Base-by-base conservation (phyloP, 2,329 filamentous ascomycete genomes). In the Calonectria fujianensis region DNA sequence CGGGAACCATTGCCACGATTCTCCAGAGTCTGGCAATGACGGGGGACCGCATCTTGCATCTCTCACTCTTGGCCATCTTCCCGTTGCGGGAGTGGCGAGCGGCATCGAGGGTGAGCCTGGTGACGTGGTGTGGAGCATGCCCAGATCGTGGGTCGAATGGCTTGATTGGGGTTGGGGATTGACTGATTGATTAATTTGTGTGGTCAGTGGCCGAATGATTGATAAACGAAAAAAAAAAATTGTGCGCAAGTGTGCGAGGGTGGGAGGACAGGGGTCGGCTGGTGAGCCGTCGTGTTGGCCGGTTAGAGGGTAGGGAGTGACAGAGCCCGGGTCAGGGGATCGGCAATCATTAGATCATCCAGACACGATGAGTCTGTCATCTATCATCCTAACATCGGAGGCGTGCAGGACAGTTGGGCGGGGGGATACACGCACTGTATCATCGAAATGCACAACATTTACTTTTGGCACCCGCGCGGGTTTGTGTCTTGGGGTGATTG, bases 201-300 rank as follows among this genome's bases (percentile, higher is more conserved):
- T 37, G 24, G 45, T 63, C 29, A 69, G 71, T 69, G 71, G 65
- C 37, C 77, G 72, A 32, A 69, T 74, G 78, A 79, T 79, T 78
- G 78, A 80, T 78, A 80, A 77, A 76, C 37, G 52, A 59, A 69
- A 72, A 37, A 52, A 64, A 24, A 63, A n/a, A 6, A 41, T 50
- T 66, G 63, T 69, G 65, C 24, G 65, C n/a, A 37, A 13, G 54
- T 6, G 67, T 61, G 51, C 39, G 51, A 69, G 45, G 45, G 39
- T 61, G 67, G 29, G 39, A 51, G 39, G n/a, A 45, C 37, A 37
- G 45, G 61, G 59, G 59, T 65, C 48, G 48, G 57, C n/a, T 52
- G 57, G 57, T 61, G 57, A 31, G 54, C 35, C 64, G 37, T 72
- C 51, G 68, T 63, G 45, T 41, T 48, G 41, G 70, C 70, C 70